phyloP scores from a whole-genome alignment of 2,329 filamentous ascomycete genomes.

The Paraconiothyrium sp. region DNA sequence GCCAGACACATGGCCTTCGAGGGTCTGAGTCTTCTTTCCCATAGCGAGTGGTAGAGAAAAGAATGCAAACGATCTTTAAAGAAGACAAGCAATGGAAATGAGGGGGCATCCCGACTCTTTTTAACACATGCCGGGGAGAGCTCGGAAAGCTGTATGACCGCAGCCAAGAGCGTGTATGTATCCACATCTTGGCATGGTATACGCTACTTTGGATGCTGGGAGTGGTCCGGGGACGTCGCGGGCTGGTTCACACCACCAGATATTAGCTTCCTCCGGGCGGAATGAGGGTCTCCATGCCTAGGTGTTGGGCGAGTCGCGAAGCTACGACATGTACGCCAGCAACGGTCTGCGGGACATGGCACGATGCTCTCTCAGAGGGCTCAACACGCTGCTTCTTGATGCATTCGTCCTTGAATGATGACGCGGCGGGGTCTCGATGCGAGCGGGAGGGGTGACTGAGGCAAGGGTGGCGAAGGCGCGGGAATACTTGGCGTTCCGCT shows the following conservation, averaged over 20 bases:
- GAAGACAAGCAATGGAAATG: conserved; percentile 42
- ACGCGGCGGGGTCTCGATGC: conserved; percentile 13
- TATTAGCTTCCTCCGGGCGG: conserved; percentile 6
- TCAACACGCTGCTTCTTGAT: not conserved
- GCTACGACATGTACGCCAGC: not conserved
- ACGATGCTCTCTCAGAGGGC: conserved; percentile 19
- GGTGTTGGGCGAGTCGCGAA: not conserved
- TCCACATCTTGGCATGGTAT: conserved; percentile 14
- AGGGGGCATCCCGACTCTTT: conserved; percentile 39
- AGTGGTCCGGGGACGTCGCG: conserved; percentile 5
- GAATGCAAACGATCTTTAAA: conserved; percentile 33
- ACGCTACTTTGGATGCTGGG: conserved; percentile 5
- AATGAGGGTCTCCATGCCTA: not conserved
- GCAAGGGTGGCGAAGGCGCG: conserved; percentile 26
- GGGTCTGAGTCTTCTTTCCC: conserved; percentile 48
- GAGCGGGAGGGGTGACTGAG: conserved; percentile 27
- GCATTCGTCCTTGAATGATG: not conserved
- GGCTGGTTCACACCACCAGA: conserved; percentile 1
- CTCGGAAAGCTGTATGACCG: conserved; percentile 12
- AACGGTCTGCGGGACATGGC: not conserved
- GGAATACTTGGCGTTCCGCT: conserved; percentile 39
- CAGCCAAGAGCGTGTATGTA: conserved; percentile 12
- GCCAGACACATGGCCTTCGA: conserved; percentile 54
- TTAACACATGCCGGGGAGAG: conserved; percentile 28
- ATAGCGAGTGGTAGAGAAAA: conserved; percentile 39